Evolutionary conservation across 164 flowering plant species (phyloP).

Genomic region (Aristolochia californica): DNA sequence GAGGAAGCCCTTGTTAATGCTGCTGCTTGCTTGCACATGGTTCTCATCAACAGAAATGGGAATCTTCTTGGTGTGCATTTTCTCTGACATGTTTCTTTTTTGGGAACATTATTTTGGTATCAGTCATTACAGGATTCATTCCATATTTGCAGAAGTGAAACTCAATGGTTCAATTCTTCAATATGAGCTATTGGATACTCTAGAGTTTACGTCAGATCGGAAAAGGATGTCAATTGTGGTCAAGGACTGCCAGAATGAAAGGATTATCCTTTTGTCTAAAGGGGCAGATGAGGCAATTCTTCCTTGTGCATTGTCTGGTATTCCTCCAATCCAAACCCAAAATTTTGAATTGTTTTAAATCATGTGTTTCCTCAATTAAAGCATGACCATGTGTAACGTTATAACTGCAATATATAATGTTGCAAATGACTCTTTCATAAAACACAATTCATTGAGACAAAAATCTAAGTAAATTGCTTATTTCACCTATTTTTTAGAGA

Average conservation of each 20-base stretch:
- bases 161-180: slow-evolving; percentile 41
- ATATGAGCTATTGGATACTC: slow-evolving; percentile 77
- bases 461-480: no score
- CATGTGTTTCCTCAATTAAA: no score
- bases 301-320: slow-evolving; percentile 73
- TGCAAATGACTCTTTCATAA: no score
- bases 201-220: slow-evolving; percentile 96
- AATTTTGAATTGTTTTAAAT: no score
- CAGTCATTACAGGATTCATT: background rate
- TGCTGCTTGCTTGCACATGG: slow-evolving; percentile 81
- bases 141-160: slow-evolving; percentile 53
- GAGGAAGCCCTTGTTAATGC: slow-evolving; percentile 99
- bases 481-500: no score
- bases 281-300: slow-evolving; percentile 98
- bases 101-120: background rate
- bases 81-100: slow-evolving; percentile 2
- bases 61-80: slow-evolving; percentile 57
- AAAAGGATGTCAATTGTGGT: slow-evolving; percentile 96
- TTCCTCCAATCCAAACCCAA: background rate
- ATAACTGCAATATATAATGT: no score
- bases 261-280: slow-evolving; percentile 71
- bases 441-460: no score
- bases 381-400: no score
- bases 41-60: slow-evolving; percentile 46
- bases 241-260: slow-evolving; percentile 62